Base-by-base conservation (phyloP, 108 stramenopile species). In the Nitzschia putrida region DNA sequence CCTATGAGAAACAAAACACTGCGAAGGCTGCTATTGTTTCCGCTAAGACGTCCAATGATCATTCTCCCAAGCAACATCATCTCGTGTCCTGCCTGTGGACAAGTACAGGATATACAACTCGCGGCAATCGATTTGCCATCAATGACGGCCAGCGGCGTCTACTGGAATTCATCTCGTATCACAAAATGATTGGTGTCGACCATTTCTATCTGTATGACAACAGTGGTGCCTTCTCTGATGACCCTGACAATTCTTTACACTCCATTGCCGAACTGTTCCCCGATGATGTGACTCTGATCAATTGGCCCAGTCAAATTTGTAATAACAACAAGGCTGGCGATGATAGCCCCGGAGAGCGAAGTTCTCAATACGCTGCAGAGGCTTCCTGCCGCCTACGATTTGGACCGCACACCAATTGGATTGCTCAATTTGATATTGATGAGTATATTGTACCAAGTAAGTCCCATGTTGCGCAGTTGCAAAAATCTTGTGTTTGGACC, bases 131-230 rank as follows among this genome's bases (percentile, higher is more conserved):
- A 22, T 84, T 82, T 60, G 71, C 80, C 13, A 86, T 95, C 38
- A 83, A 78, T 38, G 94, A 92, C 74, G 87, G 86, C 24, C 85
- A 88, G 53, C 78, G 88, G 53, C 82, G 94, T 2, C 63, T 95
- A 66, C 64, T 83, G 68, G 90, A 95, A 66, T 95, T 90, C 90
- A 68, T 95, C 7, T 79, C 84, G 51, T 91, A 84, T 69, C 79
- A 91, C 61, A 72, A 87, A 53, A 72, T 89, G 45, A 54, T 88
- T 16, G 94, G 94, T 4, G 87, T 90, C 57, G 90, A 95, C 61
- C 94, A 95, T 59, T 78, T 95, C 45, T 95, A 91, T 61, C 69
- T 94, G 12, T 94, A 89, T 50, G 94, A 95, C 81, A 95, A 95
- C 69, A 83, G 78, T 38, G 87, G 83, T n/a, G 94, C 94, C 39